phyloP scores from a whole-genome alignment of 768 basidiomycete genomes.

The Naganishia antarctica region DNA sequence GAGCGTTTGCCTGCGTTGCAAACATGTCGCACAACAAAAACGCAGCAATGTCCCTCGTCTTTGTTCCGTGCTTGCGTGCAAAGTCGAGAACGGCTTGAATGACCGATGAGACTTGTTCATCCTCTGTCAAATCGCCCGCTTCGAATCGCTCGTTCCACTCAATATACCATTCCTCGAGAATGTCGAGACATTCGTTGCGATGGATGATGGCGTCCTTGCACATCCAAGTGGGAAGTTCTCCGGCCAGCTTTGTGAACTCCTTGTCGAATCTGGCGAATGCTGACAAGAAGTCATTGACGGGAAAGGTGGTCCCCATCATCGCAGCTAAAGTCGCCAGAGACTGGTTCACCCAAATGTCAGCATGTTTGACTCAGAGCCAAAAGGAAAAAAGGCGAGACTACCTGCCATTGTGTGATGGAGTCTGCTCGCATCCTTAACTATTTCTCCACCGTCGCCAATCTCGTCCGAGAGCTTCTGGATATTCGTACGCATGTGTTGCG shows the following conservation, averaged over 20 bases:
- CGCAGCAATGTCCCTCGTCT: slow-evolving; percentile 26
- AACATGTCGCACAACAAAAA: slow-evolving; percentile 32
- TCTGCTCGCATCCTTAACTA: background rate
- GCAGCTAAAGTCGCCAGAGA: slow-evolving; percentile 27
- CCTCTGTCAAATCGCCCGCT: background rate
- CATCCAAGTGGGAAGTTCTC: slow-evolving; percentile 32
- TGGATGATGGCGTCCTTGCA: slow-evolving; percentile 25
- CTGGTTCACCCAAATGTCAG: too few relatives aligned
- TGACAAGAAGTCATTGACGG: slow-evolving; percentile 9
- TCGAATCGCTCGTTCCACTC: slow-evolving; percentile 4
- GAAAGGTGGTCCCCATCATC: slow-evolving; percentile 35
- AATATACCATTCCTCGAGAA: slow-evolving; percentile 22
- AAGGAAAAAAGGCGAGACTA: background rate
- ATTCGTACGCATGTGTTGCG: background rate
- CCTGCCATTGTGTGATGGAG: background rate
- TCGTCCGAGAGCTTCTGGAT: background rate
- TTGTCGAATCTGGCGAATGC: slow-evolving; percentile 36
- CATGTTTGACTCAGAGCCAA: background rate
- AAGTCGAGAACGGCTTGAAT: slow-evolving; percentile 15
- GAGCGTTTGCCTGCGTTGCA: slow-evolving; percentile 39
- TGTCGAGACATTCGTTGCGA: slow-evolving; percentile 28
- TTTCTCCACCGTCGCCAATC: background rate
- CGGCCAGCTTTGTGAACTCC: slow-evolving; percentile 30
- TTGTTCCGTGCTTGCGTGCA: background rate
- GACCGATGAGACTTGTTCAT: background rate